Percentiles rank a stretch among this genome's conserved stretches.
Evolutionary conservation across 1,284 basidiomycete species (phyloP).

Genomic region (Porogramme epimiltina): DNA sequence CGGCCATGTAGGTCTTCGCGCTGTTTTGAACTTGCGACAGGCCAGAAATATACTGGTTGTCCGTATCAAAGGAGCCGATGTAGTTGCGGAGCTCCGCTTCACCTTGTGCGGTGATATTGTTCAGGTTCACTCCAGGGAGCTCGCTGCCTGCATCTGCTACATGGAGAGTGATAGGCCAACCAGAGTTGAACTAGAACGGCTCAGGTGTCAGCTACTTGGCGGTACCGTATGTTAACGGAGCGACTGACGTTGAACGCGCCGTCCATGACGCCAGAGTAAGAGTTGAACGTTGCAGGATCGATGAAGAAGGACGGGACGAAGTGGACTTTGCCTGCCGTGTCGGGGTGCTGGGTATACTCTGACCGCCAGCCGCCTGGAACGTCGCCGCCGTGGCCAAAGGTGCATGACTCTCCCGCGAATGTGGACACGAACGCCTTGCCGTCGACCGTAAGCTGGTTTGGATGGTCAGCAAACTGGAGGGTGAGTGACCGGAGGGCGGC

Average conservation of each 20-base stretch:
- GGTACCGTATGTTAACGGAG: neutral
- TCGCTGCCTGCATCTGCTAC: slow-evolving; percentile 39
- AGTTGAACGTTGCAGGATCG: slow-evolving; percentile 50
- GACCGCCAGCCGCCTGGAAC: slow-evolving; percentile 56
- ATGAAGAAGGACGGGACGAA: slow-evolving; percentile 74
- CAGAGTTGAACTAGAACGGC: slow-evolving; percentile 59
- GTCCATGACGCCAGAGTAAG: slow-evolving; percentile 52
- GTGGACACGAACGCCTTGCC: slow-evolving; percentile 71
- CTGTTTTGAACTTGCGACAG: slow-evolving; percentile 27
- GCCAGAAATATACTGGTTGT: slow-evolving; percentile 39
- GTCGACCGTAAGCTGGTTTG: slow-evolving; percentile 65
- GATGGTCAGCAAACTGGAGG: slow-evolving; percentile 54
- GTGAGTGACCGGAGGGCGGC: slow-evolving; percentile 61
- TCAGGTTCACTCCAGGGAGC: slow-evolving; percentile 27
- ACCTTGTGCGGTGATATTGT: slow-evolving; percentile 29
- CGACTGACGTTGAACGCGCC: slow-evolving; percentile 60
- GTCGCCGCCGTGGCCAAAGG: slow-evolving; percentile 58
- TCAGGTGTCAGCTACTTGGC: slow-evolving; percentile 1
- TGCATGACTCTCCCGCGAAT: slow-evolving; percentile 78
- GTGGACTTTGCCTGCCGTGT: slow-evolving; percentile 48
- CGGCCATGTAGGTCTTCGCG: slow-evolving; percentile 30
- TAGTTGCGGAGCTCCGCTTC: slow-evolving; percentile 41
- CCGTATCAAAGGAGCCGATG: slow-evolving; percentile 46
- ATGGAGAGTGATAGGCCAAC: slow-evolving; percentile 62
- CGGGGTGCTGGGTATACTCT: slow-evolving; percentile 54